Percentiles rank a stretch among this genome's conserved stretches.
These are phyloP conservation scores for Colletotrichum sp. DNA, from an alignment of 2,329 filamentous ascomycete species.

Conservation along the genomic window DNA sequence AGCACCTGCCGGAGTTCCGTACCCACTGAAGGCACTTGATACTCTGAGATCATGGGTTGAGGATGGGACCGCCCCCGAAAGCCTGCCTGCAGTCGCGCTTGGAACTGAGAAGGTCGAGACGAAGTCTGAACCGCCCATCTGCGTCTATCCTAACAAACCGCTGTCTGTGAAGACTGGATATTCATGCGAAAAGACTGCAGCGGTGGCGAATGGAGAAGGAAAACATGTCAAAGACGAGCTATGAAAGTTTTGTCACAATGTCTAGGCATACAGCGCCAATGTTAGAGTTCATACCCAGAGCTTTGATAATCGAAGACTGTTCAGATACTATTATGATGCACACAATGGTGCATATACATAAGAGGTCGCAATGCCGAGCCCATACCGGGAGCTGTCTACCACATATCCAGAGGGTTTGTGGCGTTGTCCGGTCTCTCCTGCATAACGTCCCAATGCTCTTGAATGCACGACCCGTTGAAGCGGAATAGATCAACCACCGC, in stretches of 20 bases:
- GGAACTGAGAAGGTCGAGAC: background rate
- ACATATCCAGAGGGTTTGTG: background rate
- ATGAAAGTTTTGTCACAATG: background rate
- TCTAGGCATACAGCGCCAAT: background rate
- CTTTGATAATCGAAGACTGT: background rate
- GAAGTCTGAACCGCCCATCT: background rate
- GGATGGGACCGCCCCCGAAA: slow-evolving; percentile 53
- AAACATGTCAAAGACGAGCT: background rate
- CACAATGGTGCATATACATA: background rate
- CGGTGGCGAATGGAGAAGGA: background rate
- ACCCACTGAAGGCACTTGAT: background rate
- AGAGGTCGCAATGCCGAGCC: background rate
- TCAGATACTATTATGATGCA: background rate
- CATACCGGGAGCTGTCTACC: background rate
- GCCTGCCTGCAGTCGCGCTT: background rate
- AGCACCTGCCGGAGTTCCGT: background rate
- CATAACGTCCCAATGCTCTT: slow-evolving; percentile 6
- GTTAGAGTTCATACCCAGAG: background rate
- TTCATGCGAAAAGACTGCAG: background rate
- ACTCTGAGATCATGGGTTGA: slow-evolving; percentile 55
- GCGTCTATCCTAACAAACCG: background rate
- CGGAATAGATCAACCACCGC: slow-evolving; percentile 4
- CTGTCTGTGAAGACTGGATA: background rate
- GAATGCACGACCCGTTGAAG: background rate
- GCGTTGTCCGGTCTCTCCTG: background rate